These are phyloP conservation scores for Phytophthora aleatoria DNA, from an alignment of 352 stramenopile species.

Conservation along the genomic window DNA sequence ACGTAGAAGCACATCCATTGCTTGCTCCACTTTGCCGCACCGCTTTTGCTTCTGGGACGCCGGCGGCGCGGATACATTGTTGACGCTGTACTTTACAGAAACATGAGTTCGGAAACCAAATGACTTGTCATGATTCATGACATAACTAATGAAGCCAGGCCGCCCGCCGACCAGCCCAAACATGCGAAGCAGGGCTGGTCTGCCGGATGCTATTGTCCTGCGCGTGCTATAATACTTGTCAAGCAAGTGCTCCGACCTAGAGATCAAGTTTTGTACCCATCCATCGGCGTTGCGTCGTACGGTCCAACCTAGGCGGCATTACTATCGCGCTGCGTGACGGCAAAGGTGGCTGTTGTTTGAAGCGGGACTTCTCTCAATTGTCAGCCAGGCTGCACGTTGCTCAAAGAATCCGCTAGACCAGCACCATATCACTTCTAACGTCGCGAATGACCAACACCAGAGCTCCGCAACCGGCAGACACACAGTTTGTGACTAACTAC, in stretches of 20 bases:
- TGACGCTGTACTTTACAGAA: neutral
- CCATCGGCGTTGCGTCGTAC: constrained; percentile 16
- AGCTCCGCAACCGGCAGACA: neutral
- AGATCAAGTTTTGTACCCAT: constrained; percentile 18
- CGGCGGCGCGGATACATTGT: constrained; percentile 5
- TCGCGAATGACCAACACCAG: constrained; percentile 9
- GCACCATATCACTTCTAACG: constrained; percentile 5
- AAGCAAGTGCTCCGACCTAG: neutral
- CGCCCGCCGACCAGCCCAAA: constrained; percentile 17
- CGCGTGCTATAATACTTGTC: too few species aligned
- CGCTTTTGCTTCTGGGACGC: constrained; percentile 11
- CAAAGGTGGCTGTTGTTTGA: neutral
- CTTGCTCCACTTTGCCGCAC: constrained; percentile 3
- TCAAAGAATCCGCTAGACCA: constrained; percentile 1
- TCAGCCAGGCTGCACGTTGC: neutral
- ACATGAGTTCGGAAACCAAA: neutral
- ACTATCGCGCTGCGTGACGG: constrained; percentile 6
- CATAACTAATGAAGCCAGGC: neutral
- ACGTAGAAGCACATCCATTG: constrained; percentile 7
- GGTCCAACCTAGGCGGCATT: constrained; percentile 1
- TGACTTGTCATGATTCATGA: constrained; percentile 2
- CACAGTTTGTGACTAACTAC: neutral
- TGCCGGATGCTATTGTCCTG: neutral
- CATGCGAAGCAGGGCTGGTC: constrained; percentile 14
- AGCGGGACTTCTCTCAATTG: neutral